Base-by-base conservation (phyloP, 2,329 filamentous ascomycete species). In the Ceratocystis alfenasii region DNA sequence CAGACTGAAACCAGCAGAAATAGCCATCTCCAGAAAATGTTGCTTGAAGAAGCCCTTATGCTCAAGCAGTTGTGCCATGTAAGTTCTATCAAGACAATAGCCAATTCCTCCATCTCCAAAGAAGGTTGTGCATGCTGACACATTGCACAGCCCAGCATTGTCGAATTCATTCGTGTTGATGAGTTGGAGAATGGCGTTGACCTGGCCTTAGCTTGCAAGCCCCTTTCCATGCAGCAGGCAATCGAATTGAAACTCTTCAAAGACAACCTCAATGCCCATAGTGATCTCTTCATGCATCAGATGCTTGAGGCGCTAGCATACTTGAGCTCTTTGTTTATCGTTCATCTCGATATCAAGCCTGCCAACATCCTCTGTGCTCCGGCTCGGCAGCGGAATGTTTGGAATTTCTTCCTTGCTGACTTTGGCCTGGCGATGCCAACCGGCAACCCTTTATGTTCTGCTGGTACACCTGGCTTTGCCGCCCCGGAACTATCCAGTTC, bases 271-370 rank as follows among this genome's bases (percentile, higher is more conserved):
- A n/a, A 59, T 36, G 3, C 30, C 30, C 55, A 59, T 12, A 63
- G 30, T 7, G n/a, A 45, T n/a, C 66, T 55, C 10, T 60, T 67
- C 8, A 28, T 65, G 33, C 66, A 59, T 10, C 60, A 67, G 44
- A 63, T 67, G 46, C 48, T 65, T 6, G 53, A 60, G 15, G 63
- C 63, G 5, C 63, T 67, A 15, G 20, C 22, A 10, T 67, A 63
- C 25, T 30, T 67, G 2, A 30, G 41, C 20, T 30, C 25, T 6
- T n/a, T 8, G 15, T 17, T 41, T 15, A 36, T 67, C 48, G 63
- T 62, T 17, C 66, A 67, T 48, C 25, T 36, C 36, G 66, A 67
- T 28, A 65, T 67, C 48, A 67, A 67, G 22, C 59, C 63, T 20
- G 41, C 12, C 28, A 67, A 67, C 25, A 65, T 67, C n/a, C 63